A percentile compares a stretch with the other conserved stretches of the same genome.
These are phyloP conservation scores for Eucalyptus brandiana DNA, from an alignment of 345 rosid genomes.

Conservation along the genomic window DNA sequence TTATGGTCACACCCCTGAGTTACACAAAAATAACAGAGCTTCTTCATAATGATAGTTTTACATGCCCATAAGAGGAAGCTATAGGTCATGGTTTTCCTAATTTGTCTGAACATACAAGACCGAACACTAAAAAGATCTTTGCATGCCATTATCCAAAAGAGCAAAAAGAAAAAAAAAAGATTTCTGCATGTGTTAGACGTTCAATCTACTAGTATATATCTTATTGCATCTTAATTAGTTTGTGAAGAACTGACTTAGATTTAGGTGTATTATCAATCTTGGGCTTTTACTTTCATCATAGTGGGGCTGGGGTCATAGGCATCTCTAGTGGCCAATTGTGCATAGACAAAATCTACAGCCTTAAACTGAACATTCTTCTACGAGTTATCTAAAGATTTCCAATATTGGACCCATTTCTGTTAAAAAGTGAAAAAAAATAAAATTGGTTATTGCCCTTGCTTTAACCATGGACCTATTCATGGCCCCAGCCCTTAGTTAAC, in stretches of 20 bases:
- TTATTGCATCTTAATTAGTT: not conserved
- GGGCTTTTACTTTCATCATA: not conserved
- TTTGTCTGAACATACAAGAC: not conserved
- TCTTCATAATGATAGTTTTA: not conserved
- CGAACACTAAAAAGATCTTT: not conserved
- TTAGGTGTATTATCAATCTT: no score
- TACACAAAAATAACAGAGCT: not conserved
- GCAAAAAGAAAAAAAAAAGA: not conserved
- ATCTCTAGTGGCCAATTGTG: not conserved
- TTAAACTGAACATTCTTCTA: not conserved
- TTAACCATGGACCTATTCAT: no score
- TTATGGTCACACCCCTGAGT: not conserved
- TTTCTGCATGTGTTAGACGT: not conserved
- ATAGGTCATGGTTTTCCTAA: not conserved
- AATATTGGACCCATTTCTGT: not conserved
- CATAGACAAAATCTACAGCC: not conserved
- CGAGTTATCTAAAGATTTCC: not conserved
- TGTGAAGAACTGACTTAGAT: not conserved
- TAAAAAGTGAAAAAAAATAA: no score
- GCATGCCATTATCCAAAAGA: not conserved
- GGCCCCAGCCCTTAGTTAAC: no score
- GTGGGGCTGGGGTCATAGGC: not conserved
- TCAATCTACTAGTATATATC: not conserved
- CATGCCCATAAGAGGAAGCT: not conserved
- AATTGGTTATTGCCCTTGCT: no score